These are phyloP conservation scores for Naganishia sp. DNA, from an alignment of 1,284 basidiomycete species.

Conservation along the genomic window DNA sequence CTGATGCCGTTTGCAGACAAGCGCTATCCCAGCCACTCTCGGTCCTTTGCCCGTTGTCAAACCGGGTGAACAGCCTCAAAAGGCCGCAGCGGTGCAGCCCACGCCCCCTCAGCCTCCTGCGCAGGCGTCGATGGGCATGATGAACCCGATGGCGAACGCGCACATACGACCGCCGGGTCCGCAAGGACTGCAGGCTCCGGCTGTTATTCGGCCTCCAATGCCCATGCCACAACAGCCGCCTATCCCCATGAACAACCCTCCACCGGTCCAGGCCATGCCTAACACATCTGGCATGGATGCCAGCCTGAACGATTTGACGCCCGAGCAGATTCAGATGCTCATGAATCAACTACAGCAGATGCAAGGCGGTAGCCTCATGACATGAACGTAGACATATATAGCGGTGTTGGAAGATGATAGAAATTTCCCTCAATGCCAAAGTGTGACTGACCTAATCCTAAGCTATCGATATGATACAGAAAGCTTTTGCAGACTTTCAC, in stretches of 20 bases:
- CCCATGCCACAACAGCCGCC: neutral
- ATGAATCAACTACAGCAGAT: conserved; percentile 29
- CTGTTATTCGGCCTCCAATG: conserved; percentile 5
- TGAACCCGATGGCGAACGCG: conserved; percentile 10
- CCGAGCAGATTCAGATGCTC: conserved; percentile 25
- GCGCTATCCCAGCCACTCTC: conserved; percentile 11
- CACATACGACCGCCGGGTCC: neutral
- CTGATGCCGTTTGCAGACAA: conserved; percentile 5
- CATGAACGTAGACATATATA: conserved; percentile 5
- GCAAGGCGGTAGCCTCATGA: conserved; percentile 23
- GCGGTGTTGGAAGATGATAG: neutral
- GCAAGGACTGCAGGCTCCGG: conserved; percentile 9
- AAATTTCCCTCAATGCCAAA: neutral
- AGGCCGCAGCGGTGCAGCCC: neutral
- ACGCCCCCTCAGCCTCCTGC: neutral
- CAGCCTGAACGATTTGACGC: conserved; percentile 21
- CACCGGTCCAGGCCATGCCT: neutral
- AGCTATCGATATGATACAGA: conserved; percentile 16
- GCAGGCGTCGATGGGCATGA: conserved; percentile 4
- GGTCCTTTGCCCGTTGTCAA: conserved; percentile 21
- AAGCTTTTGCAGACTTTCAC: conserved; percentile 34
- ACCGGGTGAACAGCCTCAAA: neutral
- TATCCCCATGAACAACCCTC: conserved; percentile 2
- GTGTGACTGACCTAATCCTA: neutral
- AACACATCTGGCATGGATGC: conserved; percentile 4